phyloP scores from a whole-genome alignment of 768 basidiomycete genomes.

The Phanerochaete carnosa region DNA sequence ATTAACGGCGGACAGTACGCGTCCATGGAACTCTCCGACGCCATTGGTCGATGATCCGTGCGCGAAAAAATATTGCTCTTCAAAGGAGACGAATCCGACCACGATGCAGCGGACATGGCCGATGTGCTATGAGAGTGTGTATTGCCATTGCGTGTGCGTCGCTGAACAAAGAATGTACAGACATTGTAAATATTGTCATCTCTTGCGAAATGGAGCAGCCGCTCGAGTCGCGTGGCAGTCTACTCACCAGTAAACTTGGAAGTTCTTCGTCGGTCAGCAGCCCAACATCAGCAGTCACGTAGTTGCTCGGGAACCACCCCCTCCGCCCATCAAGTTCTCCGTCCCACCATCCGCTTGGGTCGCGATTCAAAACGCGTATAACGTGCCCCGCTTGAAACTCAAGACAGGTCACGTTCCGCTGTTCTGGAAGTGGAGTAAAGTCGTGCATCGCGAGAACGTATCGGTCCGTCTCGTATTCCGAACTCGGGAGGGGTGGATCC shows the following conservation, averaged over 20 bases:
- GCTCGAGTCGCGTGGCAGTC: background rate
- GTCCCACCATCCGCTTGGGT: conserved; percentile 97
- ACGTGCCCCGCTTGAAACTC: conserved; percentile 88
- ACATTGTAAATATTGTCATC: background rate
- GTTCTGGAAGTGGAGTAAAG: conserved; percentile 69
- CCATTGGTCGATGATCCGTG: conserved; percentile 41
- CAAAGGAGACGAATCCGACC: conserved; percentile 44
- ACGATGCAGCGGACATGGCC: conserved; percentile 48
- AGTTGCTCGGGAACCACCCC: conserved; percentile 99
- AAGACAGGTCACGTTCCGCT: conserved; percentile 75
- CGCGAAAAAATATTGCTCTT: conserved; percentile 30
- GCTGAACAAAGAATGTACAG: background rate
- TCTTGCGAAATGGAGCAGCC: background rate
- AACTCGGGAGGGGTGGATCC: background rate
- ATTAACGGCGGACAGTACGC: conserved; percentile 73
- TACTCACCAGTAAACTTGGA: conserved; percentile 37
- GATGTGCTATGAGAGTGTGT: conserved; percentile 54
- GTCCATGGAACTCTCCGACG: conserved; percentile 46
- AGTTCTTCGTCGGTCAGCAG: conserved; percentile 59
- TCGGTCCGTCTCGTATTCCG: conserved; percentile 36
- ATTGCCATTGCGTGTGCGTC: conserved; percentile 16
- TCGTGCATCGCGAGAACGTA: conserved; percentile 93
- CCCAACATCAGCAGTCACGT: conserved; percentile 68
- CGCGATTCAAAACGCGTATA: conserved; percentile 86
- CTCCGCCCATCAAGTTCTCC: conserved; percentile 85